Base-by-base conservation (phyloP, 345 rosid species). In the Gossypium ekmanianum region DNA sequence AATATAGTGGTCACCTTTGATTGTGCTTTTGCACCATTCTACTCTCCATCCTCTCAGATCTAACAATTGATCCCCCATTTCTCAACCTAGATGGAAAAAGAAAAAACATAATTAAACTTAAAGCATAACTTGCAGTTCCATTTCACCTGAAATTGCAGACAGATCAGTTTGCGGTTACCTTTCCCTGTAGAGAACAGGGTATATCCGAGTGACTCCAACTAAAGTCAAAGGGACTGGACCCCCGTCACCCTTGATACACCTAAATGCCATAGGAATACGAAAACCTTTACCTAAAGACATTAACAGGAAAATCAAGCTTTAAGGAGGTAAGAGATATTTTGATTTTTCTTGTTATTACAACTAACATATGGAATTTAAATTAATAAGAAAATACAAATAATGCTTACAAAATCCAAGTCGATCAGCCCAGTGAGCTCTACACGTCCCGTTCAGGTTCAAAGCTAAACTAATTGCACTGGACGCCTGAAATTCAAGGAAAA, bases 381-480 rank as follows among this genome's bases (percentile, higher is more conserved):
- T 43, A 68, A 72, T 72, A 50, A 77, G 29, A 70, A 71, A 77
- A 77, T 56, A 24, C 71, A 78, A 27, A 74, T 34, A 64, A 69
- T 67, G 77, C 98, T 89, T 88, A 92, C 98, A 89, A 69, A 94
- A 90, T 75, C 98, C 98, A 73, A 94, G 85, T 71, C 87, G 86
- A 76, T 91, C 97, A 58, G 93, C 94, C 98, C 98, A 94, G 52
- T 88, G 96, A 84, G 96, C 91, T 89, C 98, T 90, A 73, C 89
- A 90, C 16, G 98, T 92, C 72, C 97, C 98, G 88, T 94, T 94
- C 54, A 86, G 85, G 81, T 91, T 94, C 86, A 94, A 81, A 76
- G 83, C 51, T 82, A 94, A 80, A 77, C 79, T 83, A 70, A 84
- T 87, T 9, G 87, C 75, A 61, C 80, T 83, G 72, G 91, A 81